Conservation (phyloP, 495 filamentous ascomycete genomes). For the Letharia lupina region DNA sequence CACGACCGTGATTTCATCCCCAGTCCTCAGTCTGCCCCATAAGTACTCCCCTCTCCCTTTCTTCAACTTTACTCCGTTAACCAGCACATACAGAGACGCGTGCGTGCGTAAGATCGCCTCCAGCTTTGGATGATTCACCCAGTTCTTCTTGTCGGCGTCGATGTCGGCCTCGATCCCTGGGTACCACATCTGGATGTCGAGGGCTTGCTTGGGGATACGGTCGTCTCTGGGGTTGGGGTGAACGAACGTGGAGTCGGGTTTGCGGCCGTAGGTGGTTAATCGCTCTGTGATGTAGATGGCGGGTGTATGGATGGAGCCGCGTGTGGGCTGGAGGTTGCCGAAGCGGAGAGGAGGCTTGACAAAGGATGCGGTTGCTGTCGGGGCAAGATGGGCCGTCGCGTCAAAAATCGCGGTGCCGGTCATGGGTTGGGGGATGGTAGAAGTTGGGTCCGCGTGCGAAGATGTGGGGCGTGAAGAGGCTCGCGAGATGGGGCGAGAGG, state of each 20-base stretch:
- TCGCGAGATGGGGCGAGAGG: not conserved
- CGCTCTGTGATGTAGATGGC: constrained; percentile 54
- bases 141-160: constrained; percentile 48
- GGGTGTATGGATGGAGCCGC: constrained; percentile 44
- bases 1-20: constrained; percentile 16
- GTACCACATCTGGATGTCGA: constrained; percentile 67
- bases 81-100: constrained; percentile 56
- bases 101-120: constrained; percentile 65
- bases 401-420: constrained; percentile 19
- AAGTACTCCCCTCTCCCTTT: constrained; percentile 17
- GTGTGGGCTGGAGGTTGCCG: constrained; percentile 37
- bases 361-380: constrained; percentile 21
- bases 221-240: constrained; percentile 51
- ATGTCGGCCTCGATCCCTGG: constrained; percentile 49
- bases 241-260: constrained; percentile 48
- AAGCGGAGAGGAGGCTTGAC: constrained; percentile 36
- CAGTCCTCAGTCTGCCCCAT: constrained; percentile 15
- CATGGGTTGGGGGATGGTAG: not conserved
- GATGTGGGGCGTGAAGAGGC: not conserved
- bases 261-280: constrained; percentile 68
- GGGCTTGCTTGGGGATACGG: constrained; percentile 71
- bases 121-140: constrained; percentile 43
- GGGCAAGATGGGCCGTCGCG: constrained; percentile 8
- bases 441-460: not conserved
- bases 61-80: constrained; percentile 49